Conservation (phyloP, 352 stramenopile species). For the Globisporangium lucens region DNA sequence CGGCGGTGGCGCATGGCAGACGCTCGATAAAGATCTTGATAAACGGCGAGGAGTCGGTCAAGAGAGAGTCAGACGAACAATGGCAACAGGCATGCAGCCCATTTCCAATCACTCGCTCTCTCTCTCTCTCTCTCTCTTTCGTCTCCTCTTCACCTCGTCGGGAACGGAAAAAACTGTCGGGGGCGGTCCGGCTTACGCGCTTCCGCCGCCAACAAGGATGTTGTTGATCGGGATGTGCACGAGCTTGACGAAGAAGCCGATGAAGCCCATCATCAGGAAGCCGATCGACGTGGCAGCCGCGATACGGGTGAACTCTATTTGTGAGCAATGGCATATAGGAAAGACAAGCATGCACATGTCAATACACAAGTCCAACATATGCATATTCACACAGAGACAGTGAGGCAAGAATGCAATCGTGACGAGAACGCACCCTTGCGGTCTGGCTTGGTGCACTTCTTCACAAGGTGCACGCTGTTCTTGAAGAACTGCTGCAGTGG, state of each 20-base stretch:
- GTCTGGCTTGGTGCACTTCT: constrained; percentile 99
- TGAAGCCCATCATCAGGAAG: constrained; percentile 99
- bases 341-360: constrained; percentile 12
- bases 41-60: not conserved
- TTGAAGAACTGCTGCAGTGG: constrained; percentile 96
- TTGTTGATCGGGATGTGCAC: constrained; percentile 99
- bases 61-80: not conserved
- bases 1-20: not conserved
- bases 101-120: not conserved
- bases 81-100: not conserved
- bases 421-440: constrained; percentile 86
- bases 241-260: constrained; percentile 99
- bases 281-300: constrained; percentile 94
- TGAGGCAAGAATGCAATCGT: not conserved
- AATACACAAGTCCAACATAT: not conserved
- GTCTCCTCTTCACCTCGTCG: not conserved
- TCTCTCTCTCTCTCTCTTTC: not conserved
- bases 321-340: constrained; percentile 7
- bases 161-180: constrained; percentile 2
- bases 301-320: constrained; percentile 94
- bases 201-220: constrained; percentile 94
- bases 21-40: not conserved
- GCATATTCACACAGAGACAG: not conserved
- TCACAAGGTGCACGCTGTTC: constrained; percentile 97
- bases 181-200: constrained; percentile 43